These are phyloP conservation scores for Pyricularia sp. DNA, from an alignment of 2,329 filamentous ascomycete species.

Conservation along the genomic window DNA sequence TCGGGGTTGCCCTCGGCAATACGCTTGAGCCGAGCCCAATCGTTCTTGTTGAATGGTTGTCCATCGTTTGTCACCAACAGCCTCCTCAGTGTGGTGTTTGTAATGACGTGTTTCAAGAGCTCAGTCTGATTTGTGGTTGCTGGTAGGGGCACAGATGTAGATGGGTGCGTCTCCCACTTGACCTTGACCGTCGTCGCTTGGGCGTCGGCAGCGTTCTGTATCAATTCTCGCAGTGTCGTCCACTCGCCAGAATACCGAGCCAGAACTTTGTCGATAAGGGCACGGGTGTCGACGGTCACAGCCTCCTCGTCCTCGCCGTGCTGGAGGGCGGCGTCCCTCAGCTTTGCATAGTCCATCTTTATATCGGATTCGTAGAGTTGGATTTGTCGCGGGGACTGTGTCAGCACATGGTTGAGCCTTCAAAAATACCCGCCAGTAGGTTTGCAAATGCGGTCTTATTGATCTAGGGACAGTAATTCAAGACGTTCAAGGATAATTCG, in stretches of 20 bases:
- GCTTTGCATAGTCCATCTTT: slow-evolving; percentile 56
- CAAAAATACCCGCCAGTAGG: neutral
- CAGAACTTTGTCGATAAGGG: slow-evolving; percentile 93
- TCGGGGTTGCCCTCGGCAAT: slow-evolving; percentile 99
- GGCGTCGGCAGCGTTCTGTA: slow-evolving; percentile 97
- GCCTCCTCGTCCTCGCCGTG: slow-evolving; percentile 88
- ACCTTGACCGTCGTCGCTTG: slow-evolving; percentile 81
- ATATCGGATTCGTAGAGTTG: neutral
- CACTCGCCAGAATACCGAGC: slow-evolving; percentile 95
- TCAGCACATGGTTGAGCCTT: neutral
- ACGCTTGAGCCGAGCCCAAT: slow-evolving; percentile 86
- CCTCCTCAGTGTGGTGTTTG: slow-evolving; percentile 74
- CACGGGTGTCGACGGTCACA: slow-evolving; percentile 93
- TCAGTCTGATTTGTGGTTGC: slow-evolving; percentile 52
- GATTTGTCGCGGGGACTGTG: neutral
- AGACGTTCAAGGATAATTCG: neutral
- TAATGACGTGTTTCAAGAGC: slow-evolving; percentile 67
- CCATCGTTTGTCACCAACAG: slow-evolving; percentile 92
- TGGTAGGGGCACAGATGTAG: slow-evolving; percentile 60
- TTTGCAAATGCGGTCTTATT: neutral
- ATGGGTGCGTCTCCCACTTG: slow-evolving; percentile 84
- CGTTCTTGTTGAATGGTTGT: slow-evolving; percentile 71
- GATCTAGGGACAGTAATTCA: neutral
- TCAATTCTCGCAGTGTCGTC: slow-evolving; percentile 78
- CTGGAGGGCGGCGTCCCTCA: slow-evolving; percentile 77